A percentile compares a stretch with the other conserved stretches of the same genome.
These are phyloP conservation scores for Oryza rufipogon DNA, from an alignment of 176 grass and related monocot species.

Conservation along the genomic window DNA sequence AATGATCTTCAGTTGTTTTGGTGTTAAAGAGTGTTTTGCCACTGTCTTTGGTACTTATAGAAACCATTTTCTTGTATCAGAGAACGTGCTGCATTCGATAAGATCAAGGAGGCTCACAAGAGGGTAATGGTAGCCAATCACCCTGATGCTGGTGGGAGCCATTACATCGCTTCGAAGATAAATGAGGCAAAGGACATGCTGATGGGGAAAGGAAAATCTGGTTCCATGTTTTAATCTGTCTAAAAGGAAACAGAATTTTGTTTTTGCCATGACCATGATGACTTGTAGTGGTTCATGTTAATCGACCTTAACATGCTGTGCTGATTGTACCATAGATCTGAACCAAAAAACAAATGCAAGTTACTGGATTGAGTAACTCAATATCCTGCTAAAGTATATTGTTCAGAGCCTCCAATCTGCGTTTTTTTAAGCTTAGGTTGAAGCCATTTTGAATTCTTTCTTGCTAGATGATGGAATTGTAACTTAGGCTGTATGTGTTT, in stretches of 20 bases:
- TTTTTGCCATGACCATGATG: neutral
- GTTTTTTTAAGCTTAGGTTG: neutral
- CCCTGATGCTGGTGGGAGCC: constrained; percentile 87
- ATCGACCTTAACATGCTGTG: constrained; percentile 19
- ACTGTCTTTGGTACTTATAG: neutral
- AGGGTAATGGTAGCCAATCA: constrained; percentile 93
- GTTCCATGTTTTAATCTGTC: constrained; percentile 47
- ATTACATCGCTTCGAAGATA: constrained; percentile 85
- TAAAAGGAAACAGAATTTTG: neutral
- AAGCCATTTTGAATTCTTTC: neutral
- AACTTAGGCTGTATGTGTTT: no score
- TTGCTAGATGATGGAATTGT: neutral
- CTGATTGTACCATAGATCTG: constrained; percentile 21
- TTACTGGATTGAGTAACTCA: neutral
- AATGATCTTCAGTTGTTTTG: constrained; percentile 6
- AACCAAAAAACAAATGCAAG: constrained; percentile 1
- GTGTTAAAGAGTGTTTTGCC: neutral
- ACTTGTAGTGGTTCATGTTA: constrained; percentile 25
- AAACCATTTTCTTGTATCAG: constrained; percentile 44
- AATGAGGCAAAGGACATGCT: constrained; percentile 94
- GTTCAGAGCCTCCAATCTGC: neutral
- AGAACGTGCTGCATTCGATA: constrained; percentile 68
- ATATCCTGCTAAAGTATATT: neutral
- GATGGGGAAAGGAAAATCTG: constrained; percentile 54
- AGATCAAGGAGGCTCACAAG: constrained; percentile 92